These are phyloP conservation scores for Oropetium thomaeum DNA, from an alignment of 176 grass and related monocot genomes.

Conservation along the genomic window DNA sequence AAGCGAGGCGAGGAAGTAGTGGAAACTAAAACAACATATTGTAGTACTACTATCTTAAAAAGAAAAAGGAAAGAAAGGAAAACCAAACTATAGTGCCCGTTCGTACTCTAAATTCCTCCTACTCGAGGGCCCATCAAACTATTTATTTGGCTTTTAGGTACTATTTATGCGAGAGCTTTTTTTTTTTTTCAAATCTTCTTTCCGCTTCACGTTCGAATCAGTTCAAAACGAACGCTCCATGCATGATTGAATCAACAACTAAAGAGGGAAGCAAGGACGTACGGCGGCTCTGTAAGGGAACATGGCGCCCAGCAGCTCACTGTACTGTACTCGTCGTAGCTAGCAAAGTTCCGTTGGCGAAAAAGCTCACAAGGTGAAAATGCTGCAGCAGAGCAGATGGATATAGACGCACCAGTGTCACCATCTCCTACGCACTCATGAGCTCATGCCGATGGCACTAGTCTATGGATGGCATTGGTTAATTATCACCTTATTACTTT, in stretches of 20 bases:
- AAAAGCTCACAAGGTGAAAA: background rate
- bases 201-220: constrained; percentile 16
- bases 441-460: background rate
- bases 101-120: background rate
- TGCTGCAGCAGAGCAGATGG: background rate
- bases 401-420: background rate
- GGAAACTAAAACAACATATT: background rate
- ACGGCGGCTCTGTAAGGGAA: constrained; percentile 11
- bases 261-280: constrained; percentile 35
- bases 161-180: background rate
- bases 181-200: constrained; percentile 4
- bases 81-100: background rate
- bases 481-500: background rate
- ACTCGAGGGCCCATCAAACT: constrained; percentile 3
- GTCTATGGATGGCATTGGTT: background rate
- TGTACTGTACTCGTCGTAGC: background rate
- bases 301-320: constrained; percentile 10
- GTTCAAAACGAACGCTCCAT: background rate
- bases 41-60: no score
- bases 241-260: constrained; percentile 44
- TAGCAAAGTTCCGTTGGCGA: no score
- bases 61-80: background rate
- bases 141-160: background rate
- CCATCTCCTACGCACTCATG: background rate
- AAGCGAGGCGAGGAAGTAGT: background rate